These are phyloP conservation scores for Pleurotus citrinopileatus DNA, from an alignment of 768 basidiomycete genomes.

Conservation along the genomic window DNA sequence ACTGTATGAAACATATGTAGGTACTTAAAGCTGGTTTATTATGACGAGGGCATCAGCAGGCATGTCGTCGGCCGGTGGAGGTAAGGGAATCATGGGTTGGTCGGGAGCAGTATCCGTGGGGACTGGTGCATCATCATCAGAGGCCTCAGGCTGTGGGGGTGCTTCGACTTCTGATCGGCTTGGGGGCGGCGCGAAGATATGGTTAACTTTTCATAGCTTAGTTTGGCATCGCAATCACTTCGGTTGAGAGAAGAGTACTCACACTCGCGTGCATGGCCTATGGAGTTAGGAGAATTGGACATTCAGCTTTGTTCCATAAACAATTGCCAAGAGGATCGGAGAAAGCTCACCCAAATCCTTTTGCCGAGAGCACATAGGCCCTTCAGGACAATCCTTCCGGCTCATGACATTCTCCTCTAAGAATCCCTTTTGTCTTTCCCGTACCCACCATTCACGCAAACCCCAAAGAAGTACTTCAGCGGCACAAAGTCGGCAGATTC, in stretches of 20 bases:
- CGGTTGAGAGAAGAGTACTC: slow-evolving; percentile 25
- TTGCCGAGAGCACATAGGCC: slow-evolving; percentile 56
- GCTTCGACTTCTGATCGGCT: no score
- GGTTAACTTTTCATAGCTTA: slow-evolving; percentile 32
- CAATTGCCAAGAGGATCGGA: slow-evolving; percentile 7
- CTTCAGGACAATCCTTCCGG: slow-evolving; percentile 70
- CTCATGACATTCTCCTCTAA: slow-evolving; percentile 51
- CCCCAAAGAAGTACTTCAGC: slow-evolving; percentile 75
- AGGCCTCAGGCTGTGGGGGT: no score
- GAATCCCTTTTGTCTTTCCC: slow-evolving; percentile 70
- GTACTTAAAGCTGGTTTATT: no score
- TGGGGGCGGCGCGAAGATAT: slow-evolving; percentile 22
- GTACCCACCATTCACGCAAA: slow-evolving; percentile 78
- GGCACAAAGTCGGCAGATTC: slow-evolving; percentile 71
- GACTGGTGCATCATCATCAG: no score
- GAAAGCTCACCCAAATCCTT: slow-evolving; percentile 60
- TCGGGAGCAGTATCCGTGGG: no score
- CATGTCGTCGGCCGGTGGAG: no score
- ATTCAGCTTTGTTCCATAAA: no score
- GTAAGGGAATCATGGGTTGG: no score
- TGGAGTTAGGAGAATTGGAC: not conserved
- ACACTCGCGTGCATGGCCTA: slow-evolving; percentile 80
- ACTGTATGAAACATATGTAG: no score
- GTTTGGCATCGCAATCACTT: not conserved
- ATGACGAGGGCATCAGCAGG: no score